Evolutionary conservation across 257 asterid genomes (phyloP).

Genomic region (Mitragyna speciosa): DNA sequence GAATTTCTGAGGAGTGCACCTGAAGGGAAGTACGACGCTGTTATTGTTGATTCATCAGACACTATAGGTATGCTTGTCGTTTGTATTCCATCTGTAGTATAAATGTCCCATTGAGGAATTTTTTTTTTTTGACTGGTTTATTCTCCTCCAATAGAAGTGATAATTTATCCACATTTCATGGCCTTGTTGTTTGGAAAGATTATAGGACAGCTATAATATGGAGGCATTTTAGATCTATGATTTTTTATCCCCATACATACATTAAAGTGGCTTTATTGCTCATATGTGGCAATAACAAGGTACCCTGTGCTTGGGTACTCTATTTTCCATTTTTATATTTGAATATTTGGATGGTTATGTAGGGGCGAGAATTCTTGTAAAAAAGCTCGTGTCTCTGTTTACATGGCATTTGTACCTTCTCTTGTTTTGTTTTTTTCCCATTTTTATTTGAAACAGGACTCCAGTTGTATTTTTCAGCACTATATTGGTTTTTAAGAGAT

Average conservation of each 20-base stretch:
- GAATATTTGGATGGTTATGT: background rate
- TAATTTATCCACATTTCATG: background rate
- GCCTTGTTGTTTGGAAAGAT: background rate
- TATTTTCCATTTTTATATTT: background rate
- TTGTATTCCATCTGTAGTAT: background rate
- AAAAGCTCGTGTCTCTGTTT: background rate
- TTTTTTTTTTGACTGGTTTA: background rate
- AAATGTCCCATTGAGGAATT: background rate
- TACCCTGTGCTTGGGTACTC: background rate
- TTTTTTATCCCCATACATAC: background rate
- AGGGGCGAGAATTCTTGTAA: background rate
- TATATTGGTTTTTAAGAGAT: background rate
- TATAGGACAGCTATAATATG: background rate
- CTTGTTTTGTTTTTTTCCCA: background rate
- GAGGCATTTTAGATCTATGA: background rate
- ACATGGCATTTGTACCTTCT: background rate
- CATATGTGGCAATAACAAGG: background rate
- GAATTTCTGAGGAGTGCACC: slow-evolving; percentile 70
- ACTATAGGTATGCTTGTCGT: slow-evolving; percentile 73
- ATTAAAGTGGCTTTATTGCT: background rate
- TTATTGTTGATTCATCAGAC: slow-evolving; percentile 95
- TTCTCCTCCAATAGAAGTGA: background rate
- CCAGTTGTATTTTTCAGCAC: no score
- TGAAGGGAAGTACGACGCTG: slow-evolving; percentile 79
- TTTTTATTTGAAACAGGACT: no score